Evolutionary conservation across 495 filamentous ascomycete genomes (phyloP), one percentile per base, ranked within the genome.

Genomic region (Schizothecium vesticola): DNA sequence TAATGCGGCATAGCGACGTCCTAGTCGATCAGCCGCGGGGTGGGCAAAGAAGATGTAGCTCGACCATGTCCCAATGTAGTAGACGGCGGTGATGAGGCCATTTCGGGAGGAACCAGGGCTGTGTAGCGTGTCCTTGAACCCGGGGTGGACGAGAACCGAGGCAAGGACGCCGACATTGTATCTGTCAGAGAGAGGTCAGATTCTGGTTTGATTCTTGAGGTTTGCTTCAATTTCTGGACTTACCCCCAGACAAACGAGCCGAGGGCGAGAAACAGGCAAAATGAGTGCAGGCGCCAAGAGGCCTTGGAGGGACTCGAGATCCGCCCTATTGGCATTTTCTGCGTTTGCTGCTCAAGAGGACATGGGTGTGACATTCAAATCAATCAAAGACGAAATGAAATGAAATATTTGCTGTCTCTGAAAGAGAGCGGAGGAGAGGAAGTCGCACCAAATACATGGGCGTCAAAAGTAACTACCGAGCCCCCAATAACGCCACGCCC

Each of bases 181-280:
- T 2, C 84, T 86, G 64, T 9, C 59, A 60, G 56, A 63, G 36
- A 60, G 56, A 63, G 36, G 22, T 23, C 26, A 70, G 4, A 21
- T 23, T 23, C 22, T n/a, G 2, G 19, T 19, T n/a, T 51, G 43
- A n/a, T n/a, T 51, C 16, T n/a, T 2, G 16, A 51, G 1, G 33
- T 43, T 1, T 16, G 3, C n/a, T 56, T 56, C 51, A 16, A 2
- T 56, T 9, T 21, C 2, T 56, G 56, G n/a, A 76, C 80, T 70
- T 70, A 86, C 84, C 86, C 86, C 86, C 86, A 88, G n/a, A 83
- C 79, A 33, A 86, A 86, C 1, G 84, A 85, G 3, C 83, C 86
- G n/a, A 88, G 70, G 0, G 81, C 84, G 64, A 86, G 85, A 66
- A 86, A 84, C 2, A 82, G 69, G 69, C 84, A 85, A 61, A 86